Conservation (phyloP, 768 basidiomycete genomes). For the Trametes punicea region DNA sequence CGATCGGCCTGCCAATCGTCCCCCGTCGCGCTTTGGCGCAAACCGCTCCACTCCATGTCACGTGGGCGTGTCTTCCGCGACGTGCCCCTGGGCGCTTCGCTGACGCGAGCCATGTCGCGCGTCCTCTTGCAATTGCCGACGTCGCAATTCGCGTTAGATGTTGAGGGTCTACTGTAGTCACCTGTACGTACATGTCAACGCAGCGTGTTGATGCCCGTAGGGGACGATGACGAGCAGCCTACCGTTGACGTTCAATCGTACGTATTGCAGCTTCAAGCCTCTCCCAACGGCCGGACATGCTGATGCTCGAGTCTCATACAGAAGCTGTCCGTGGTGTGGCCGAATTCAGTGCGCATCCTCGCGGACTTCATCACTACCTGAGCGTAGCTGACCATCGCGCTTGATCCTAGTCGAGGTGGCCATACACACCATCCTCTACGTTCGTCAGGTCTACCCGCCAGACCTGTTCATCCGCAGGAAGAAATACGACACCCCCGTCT, state of each 20-base stretch:
- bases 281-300: not conserved
- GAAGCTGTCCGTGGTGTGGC: slow-evolving; percentile 63
- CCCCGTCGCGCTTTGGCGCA: too few relatives aligned
- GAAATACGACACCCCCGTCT: slow-evolving; percentile 90
- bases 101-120: too few relatives aligned
- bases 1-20: not conserved
- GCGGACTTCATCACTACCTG: not conserved
- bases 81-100: too few relatives aligned
- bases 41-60: not conserved
- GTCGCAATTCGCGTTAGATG: too few relatives aligned
- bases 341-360: slow-evolving; percentile 59
- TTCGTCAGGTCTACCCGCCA: slow-evolving; percentile 86
- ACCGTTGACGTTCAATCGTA: slow-evolving; percentile 34
- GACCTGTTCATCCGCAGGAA: slow-evolving; percentile 84
- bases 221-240: slow-evolving; percentile 14
- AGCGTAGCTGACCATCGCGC: not conserved
- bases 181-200: too few relatives aligned
- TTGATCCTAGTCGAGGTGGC: slow-evolving; percentile 78
- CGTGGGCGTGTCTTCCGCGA: too few relatives aligned
- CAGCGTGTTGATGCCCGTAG: not conserved
- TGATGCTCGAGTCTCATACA: slow-evolving; percentile 25
- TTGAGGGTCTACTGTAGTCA: too few relatives aligned
- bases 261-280: slow-evolving; percentile 13
- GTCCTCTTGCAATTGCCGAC: too few relatives aligned
- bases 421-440: slow-evolving; percentile 88